phyloP scores from a whole-genome alignment of 2,329 filamentous ascomycete species.

The Diplodia sapinea region DNA sequence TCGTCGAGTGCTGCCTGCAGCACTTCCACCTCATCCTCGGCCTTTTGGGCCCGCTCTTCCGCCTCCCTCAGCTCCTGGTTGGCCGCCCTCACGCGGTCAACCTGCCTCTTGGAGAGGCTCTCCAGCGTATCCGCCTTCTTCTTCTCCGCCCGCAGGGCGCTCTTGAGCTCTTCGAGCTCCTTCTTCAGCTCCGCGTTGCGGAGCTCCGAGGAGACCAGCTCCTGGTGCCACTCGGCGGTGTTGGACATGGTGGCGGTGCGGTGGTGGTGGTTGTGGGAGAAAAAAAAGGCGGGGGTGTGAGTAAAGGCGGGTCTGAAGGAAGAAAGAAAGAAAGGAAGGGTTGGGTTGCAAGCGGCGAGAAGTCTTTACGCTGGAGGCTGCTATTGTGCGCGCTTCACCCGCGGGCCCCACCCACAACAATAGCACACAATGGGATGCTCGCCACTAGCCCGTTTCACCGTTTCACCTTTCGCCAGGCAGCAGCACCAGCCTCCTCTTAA shows the following conservation, averaged over 20 bases:
- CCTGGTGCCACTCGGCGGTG: not conserved
- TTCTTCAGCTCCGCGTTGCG: not conserved
- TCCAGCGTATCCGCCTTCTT: not conserved
- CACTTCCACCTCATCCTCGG: no score
- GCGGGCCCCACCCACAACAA: not conserved
- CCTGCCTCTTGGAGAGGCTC: not conserved
- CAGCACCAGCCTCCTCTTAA: not conserved
- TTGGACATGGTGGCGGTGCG: not conserved
- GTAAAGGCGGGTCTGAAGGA: not conserved
- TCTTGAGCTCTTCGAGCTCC: not conserved
- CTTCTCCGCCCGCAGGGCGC: not conserved
- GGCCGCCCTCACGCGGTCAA: no score
- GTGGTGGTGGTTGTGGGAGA: not conserved
- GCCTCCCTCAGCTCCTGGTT: no score
- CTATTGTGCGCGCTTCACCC: constrained; percentile 4
- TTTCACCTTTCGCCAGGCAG: not conserved
- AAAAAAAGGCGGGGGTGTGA: not conserved
- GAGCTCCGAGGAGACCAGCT: not conserved
- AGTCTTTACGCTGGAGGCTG: not conserved
- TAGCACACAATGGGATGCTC: not conserved
- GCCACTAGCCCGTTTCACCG: not conserved
- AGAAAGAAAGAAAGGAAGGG: not conserved
- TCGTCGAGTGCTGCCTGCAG: no score
- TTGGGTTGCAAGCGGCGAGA: not conserved
- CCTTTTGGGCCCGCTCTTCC: no score